phyloP scores from a whole-genome alignment of 2,329 filamentous ascomycete genomes.

The Cladobotryum mycophilum region DNA sequence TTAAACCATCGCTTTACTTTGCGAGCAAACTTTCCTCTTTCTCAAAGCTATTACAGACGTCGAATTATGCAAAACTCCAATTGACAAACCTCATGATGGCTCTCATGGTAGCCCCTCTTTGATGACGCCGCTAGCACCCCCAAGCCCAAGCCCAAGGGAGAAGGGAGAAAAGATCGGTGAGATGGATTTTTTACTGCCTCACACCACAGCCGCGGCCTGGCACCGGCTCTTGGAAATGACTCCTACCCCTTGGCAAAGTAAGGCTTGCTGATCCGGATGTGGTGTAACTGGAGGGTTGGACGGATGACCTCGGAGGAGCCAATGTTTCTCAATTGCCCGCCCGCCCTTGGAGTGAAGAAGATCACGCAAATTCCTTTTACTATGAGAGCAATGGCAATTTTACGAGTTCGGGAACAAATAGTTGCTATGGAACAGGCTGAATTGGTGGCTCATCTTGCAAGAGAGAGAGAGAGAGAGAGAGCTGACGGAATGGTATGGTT shows the following conservation, averaged over 20 bases:
- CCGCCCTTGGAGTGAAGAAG: no score
- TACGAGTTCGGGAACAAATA: not conserved
- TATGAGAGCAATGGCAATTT: no score
- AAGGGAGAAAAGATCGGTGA: constrained; percentile 9
- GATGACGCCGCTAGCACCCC: constrained; percentile 15
- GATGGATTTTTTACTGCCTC: not conserved
- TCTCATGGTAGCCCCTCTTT: constrained; percentile 17
- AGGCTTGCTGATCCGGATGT: not conserved
- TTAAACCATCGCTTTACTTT: not conserved
- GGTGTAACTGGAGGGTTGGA: not conserved
- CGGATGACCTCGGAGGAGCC: not conserved
- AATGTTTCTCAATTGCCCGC: no score
- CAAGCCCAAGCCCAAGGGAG: constrained; percentile 1
- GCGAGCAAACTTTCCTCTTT: constrained; percentile 18
- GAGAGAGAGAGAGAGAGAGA: no score
- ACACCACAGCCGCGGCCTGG: constrained; percentile 4
- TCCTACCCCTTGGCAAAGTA: not conserved
- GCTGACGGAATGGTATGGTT: no score
- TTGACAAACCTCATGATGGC: constrained; percentile 10
- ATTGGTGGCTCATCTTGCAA: not conserved
- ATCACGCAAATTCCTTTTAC: no score
- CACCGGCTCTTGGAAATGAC: not conserved
- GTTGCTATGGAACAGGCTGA: not conserved
- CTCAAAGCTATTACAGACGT: constrained; percentile 14
- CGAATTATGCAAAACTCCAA: constrained; percentile 14